These are phyloP conservation scores for Auriscalpium vulgare DNA, from an alignment of 768 basidiomycete genomes.

Conservation along the genomic window DNA sequence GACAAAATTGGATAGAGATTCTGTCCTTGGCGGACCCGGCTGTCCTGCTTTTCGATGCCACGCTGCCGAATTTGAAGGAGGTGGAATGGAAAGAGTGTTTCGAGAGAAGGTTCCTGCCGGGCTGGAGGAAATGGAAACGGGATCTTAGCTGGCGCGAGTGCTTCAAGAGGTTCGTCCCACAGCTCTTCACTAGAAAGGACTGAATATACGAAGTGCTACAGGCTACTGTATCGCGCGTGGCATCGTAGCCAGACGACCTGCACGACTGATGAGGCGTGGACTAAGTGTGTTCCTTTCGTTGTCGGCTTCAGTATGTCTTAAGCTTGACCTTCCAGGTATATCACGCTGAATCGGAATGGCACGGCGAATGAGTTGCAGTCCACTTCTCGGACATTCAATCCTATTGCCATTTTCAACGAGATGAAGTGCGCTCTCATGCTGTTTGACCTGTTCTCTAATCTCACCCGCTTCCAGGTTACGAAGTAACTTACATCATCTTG, in stretches of 20 bases:
- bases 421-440: constrained; percentile 48
- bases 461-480: constrained; percentile 40
- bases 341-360: constrained; percentile 69
- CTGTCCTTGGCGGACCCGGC: constrained; percentile 50
- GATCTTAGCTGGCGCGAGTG: constrained; percentile 55
- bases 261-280: constrained; percentile 77
- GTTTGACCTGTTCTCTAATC: not conserved
- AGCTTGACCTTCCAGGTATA: constrained; percentile 39
- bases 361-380: constrained; percentile 64
- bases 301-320: not conserved
- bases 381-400: constrained; percentile 62
- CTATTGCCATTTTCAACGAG: constrained; percentile 60
- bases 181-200: not conserved
- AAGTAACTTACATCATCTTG: constrained; percentile 58
- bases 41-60: constrained; percentile 61
- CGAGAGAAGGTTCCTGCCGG: constrained; percentile 60
- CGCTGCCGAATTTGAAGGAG: constrained; percentile 58
- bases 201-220: constrained; percentile 22
- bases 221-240: constrained; percentile 56
- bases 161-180: constrained; percentile 50
- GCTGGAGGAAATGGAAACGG: constrained; percentile 68
- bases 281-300: constrained; percentile 41
- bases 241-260: constrained; percentile 65
- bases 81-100: constrained; percentile 74
- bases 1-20: constrained; percentile 77